These are phyloP conservation scores for Boeremia lycopersici DNA, from an alignment of 2,329 filamentous ascomycete genomes.

Conservation along the genomic window DNA sequence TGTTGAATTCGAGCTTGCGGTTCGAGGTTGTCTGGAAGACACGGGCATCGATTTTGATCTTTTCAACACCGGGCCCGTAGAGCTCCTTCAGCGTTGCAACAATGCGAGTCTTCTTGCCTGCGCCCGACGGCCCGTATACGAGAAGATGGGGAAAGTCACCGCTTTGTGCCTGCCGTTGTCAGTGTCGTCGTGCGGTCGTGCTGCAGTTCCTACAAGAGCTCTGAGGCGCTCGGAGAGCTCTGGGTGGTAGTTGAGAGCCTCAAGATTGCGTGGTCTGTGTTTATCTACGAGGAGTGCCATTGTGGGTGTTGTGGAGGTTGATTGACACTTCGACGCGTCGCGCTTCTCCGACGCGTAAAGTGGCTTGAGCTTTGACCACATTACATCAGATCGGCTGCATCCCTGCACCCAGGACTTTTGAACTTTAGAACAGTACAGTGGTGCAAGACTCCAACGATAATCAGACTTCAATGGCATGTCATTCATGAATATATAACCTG, in stretches of 20 bases:
- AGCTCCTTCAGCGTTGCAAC: slow-evolving; percentile 94
- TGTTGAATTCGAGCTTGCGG: slow-evolving; percentile 99
- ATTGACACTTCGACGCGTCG: slow-evolving; percentile 40
- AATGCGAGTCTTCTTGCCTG: slow-evolving; percentile 96
- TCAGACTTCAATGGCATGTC: too few species aligned
- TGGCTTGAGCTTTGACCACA: slow-evolving; percentile 18
- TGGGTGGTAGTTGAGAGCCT: slow-evolving; percentile 81
- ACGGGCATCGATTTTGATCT: slow-evolving; percentile 98
- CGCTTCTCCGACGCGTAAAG: slow-evolving; percentile 33
- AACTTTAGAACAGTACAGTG: too few species aligned
- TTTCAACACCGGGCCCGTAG: slow-evolving; percentile 96
- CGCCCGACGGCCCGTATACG: slow-evolving; percentile 94
- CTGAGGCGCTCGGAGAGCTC: slow-evolving; percentile 86
- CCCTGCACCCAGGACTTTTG: too few species aligned
- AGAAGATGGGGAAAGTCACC: slow-evolving; percentile 98
- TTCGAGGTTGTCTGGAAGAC: slow-evolving; percentile 96
- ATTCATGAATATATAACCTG: too few species aligned
- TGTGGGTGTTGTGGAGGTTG: slow-evolving; percentile 20
- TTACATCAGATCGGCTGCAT: too few species aligned
- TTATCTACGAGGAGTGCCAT: slow-evolving; percentile 72
- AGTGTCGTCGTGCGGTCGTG: background rate
- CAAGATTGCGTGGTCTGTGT: slow-evolving; percentile 73
- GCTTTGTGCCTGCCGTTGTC: slow-evolving; percentile 75
- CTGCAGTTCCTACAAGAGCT: slow-evolving; percentile 69
- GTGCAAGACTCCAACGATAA: too few species aligned